Base-by-base conservation (phyloP, 805 yeast species). In the Wickerhamiella bombiphila region DNA sequence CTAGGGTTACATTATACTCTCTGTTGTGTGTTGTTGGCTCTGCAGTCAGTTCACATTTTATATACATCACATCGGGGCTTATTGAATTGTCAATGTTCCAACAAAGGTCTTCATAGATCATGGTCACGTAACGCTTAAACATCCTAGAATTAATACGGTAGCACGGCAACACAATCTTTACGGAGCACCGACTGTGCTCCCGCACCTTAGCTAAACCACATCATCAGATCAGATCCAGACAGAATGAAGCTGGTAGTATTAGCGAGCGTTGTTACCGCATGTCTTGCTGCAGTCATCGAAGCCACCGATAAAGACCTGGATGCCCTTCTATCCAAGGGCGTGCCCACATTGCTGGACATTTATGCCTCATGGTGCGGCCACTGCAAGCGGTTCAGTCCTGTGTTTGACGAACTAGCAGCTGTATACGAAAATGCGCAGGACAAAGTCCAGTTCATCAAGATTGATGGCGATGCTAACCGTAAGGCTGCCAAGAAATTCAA, bases 301-400 rank as follows among this genome's bases (percentile, higher is more conserved):
- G 60, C 54, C 29, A 46, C 49, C 22, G 63, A 58, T 43, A 69
- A 72, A 58, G 77, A 72, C 49, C 80, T 85, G 56, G 76, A 74
- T 26, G 67, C 63, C 16, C 58, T 76, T 41, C 56, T 68, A 39
- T 58, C 64, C n/a, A 64, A 76, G 0, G 76, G 71, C n/a, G 72
- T 76, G 54, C 73, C 73, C 41, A 62, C 83, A 1, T 65, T 80
- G 43, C 76, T 80, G 42, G 74, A 80, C 55, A 69, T 78, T 51
- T 72, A 68, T 49, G 77, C 78, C 29, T 64, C 88, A 60, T 85
- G 95, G 95, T 83, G 94, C 68, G 86, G 93, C 32, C 94, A 85
- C 65, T 83, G 95, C 65, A 82, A 81, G 67, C 76, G 70, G 59
- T 68, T 85, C 60, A 86, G 86, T 28, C 94, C 94, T 50, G 65